Evolutionary conservation across 805 yeast genomes (phyloP).

Genomic region (Myxozyma mucilagina): DNA sequence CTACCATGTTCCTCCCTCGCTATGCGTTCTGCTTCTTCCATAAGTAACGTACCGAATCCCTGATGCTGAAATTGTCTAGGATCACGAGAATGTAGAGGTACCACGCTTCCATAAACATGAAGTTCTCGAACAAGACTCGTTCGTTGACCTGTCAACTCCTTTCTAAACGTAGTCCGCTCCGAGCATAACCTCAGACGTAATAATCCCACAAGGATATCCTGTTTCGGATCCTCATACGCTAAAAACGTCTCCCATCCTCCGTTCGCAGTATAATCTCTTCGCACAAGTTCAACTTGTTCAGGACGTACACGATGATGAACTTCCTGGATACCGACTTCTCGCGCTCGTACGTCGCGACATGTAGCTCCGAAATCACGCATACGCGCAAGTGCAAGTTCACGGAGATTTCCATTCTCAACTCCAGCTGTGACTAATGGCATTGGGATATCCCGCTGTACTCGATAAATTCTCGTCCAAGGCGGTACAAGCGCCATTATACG

Average conservation of each 20-base stretch:
- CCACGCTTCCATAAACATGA: constrained; percentile 97
- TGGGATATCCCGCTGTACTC: constrained; percentile 98
- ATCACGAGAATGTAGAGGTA: constrained; percentile 92
- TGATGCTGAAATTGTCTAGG: constrained; percentile 98
- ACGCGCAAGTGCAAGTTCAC: constrained; percentile 93
- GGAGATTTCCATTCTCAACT: constrained; percentile 93
- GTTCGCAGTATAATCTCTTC: constrained; percentile 95
- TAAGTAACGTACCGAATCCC: constrained; percentile 93
- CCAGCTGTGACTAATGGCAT: constrained; percentile 98
- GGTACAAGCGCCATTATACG: constrained; percentile 94
- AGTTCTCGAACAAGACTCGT: constrained; percentile 95
- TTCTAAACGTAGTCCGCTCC: constrained; percentile 84
- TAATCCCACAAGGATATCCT: constrained; percentile 91
- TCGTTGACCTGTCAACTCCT: constrained; percentile 78
- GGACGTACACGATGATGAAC: constrained; percentile 96
- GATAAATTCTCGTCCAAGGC: constrained; percentile 98
- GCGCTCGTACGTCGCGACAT: constrained; percentile 93
- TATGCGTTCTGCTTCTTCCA: constrained; percentile 98
- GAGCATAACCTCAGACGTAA: constrained; percentile 85
- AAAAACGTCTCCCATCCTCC: constrained; percentile 99
- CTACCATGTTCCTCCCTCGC: constrained; percentile 95
- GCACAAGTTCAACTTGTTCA: constrained; percentile 91
- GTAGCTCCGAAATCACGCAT: constrained; percentile 97
- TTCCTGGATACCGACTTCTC: constrained; percentile 98
- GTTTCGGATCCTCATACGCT: constrained; percentile 94